These are phyloP conservation scores for Vitis hybrid DNA, from an alignment of 177 flowering plant species.

Conservation along the genomic window DNA sequence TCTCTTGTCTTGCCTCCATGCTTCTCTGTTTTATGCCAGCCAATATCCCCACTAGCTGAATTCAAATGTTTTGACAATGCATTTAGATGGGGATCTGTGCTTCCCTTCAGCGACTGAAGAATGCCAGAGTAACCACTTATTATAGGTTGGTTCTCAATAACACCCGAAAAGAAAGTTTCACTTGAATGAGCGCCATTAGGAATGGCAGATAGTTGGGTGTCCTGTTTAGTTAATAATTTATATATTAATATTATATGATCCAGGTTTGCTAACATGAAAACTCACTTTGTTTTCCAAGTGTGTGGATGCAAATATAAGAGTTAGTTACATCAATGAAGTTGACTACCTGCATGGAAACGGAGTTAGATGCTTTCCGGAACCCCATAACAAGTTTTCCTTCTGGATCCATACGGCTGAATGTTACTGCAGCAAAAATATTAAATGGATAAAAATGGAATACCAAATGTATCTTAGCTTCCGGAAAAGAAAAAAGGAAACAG, in stretches of 20 bases:
- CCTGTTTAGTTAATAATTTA: slow-evolving; percentile 42
- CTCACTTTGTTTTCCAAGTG: not conserved
- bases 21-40: slow-evolving; percentile 55
- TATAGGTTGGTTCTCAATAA: slow-evolving; percentile 42
- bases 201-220: slow-evolving; percentile 46
- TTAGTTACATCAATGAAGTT: not conserved
- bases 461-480: too few species aligned
- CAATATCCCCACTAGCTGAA: slow-evolving; percentile 38
- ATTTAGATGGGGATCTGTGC: slow-evolving; percentile 54
- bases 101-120: slow-evolving; percentile 71
- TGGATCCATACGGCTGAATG: slow-evolving; percentile 81
- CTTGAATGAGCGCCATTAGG: slow-evolving; percentile 51
- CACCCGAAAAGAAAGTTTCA: slow-evolving; percentile 51
- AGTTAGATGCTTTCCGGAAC: slow-evolving; percentile 69
- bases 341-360: slow-evolving; percentile 47
- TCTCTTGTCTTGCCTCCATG: slow-evolving; percentile 41
- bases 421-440: slow-evolving; percentile 47
- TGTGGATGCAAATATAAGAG: not conserved
- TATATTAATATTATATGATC: slow-evolving; percentile 14
- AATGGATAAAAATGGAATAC: not conserved
- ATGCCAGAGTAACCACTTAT: slow-evolving; percentile 63
- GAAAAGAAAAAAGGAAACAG: too few species aligned
- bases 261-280: slow-evolving; percentile 11
- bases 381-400: slow-evolving; percentile 95
- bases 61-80: slow-evolving; percentile 49